Evolutionary conservation across 2,329 filamentous ascomycete genomes (phyloP), one percentile per base, ranked within the genome.

Genomic region (Cladosporium sp.): DNA sequence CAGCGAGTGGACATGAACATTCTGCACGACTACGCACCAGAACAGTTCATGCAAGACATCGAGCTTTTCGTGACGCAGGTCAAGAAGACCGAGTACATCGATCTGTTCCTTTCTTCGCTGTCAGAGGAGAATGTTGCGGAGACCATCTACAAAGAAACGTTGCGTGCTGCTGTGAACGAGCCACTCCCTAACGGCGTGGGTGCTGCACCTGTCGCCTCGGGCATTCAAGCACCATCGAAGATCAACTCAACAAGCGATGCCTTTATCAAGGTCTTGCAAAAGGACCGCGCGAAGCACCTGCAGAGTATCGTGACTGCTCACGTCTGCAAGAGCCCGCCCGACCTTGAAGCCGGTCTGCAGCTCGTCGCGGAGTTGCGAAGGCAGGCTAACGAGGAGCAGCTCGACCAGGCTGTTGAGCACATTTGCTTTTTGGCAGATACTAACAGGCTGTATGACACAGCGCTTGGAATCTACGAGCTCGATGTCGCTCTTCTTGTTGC

Each of bases 1-100:
- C 95, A 99, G 66, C 83, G 95, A 59, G 93, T 99, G 1, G 93
- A 99, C 64, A 91, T 97, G 86, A 99, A 99, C 64, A 92, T 99
- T 54, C 75, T 99, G 2, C 92, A 95, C 63, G 93, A 99, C 64
- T 89, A 97, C 69, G 83, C 84, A n/a, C 89, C 92, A 0, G 78
- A 84, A 32, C 88, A 95, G 58, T 96, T 99, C 65, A 78, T 96
- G 66, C 73, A 78, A 3, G 88, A 84, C 57, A 80, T 96, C 9
- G 76, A 78, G 0, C 69, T 88, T 1, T 95, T 99, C 62, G 75
- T 97, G 27, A 83, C 89, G 15, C 91, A 99, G 66, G 77, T 99
- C 36, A 83, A 85, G 59, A 90, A 88, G 56, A 76, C 87, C 11
- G 81, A 90, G 32, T 86, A 89, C 56, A 85, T 97, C 54, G 93